phyloP scores from a whole-genome alignment of 2,329 filamentous ascomycete species.

The Corniculantispora saksenae region DNA sequence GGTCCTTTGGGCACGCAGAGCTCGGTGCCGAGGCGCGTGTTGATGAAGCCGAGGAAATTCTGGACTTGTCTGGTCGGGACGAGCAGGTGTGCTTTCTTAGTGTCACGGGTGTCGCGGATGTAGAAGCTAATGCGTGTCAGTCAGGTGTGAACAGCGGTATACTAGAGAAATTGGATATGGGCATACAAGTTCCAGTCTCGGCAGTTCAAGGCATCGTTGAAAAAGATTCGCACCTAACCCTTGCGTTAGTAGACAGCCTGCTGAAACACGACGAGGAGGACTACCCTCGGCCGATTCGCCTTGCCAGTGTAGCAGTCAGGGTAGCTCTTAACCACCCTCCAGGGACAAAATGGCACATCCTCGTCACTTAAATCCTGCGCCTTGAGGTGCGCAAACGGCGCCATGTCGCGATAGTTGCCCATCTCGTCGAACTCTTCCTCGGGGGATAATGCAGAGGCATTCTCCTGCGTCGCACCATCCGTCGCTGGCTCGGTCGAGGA shows the following conservation, averaged over 20 bases:
- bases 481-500: background rate
- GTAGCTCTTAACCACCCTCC: constrained; percentile 57
- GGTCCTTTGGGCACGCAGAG: constrained; percentile 60
- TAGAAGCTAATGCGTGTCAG: constrained; percentile 59
- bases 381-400: background rate
- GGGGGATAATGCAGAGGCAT: background rate
- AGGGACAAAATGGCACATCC: constrained; percentile 47
- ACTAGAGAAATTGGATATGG: background rate
- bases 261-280: constrained; percentile 24
- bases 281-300: constrained; percentile 49
- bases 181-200: constrained; percentile 73
- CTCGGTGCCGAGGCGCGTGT: constrained; percentile 52
- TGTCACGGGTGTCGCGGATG: constrained; percentile 53
- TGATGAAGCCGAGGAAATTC: constrained; percentile 65
- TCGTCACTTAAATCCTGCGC: constrained; percentile 17
- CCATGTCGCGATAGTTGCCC: background rate
- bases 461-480: background rate
- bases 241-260: constrained; percentile 17
- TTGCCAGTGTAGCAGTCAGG: constrained; percentile 60
- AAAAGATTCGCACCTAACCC: constrained; percentile 49
- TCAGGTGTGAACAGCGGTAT: background rate
- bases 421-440: constrained; percentile 4
- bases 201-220: constrained; percentile 58
- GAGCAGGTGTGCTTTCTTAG: constrained; percentile 61
- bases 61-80: constrained; percentile 68